phyloP scores from a whole-genome alignment of 805 yeast species.

The Kodamaea hsintzibuensis region DNA sequence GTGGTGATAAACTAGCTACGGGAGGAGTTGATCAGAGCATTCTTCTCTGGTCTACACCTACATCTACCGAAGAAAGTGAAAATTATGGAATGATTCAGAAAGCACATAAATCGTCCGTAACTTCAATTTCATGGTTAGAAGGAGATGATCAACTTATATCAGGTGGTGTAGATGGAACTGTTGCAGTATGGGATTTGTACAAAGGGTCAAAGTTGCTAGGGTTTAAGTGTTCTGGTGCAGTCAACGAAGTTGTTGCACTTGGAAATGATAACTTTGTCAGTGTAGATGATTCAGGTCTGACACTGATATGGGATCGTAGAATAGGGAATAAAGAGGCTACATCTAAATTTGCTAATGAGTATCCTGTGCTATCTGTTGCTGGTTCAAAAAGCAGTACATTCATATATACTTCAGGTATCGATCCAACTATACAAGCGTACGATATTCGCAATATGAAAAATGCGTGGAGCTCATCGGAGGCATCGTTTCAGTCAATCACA shows the following conservation, averaged over 20 bases:
- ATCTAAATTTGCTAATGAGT: slow-evolving; percentile 43
- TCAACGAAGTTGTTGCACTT: slow-evolving; percentile 49
- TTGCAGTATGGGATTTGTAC: slow-evolving; percentile 62
- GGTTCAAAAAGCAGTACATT: slow-evolving; percentile 33
- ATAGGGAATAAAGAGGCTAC: slow-evolving; percentile 41
- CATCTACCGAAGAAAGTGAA: slow-evolving; percentile 20
- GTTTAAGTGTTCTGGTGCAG: slow-evolving; percentile 49
- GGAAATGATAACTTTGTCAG: slow-evolving; percentile 26
- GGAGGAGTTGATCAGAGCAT: slow-evolving; percentile 61
- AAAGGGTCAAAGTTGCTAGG: slow-evolving; percentile 51
- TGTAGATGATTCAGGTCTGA: slow-evolving; percentile 66
- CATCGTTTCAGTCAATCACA: slow-evolving; percentile 46
- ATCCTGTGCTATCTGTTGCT: slow-evolving; percentile 56
- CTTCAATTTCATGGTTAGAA: slow-evolving; percentile 55
- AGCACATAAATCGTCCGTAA: slow-evolving; percentile 68
- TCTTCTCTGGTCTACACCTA: slow-evolving; percentile 47
- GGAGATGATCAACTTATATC: slow-evolving; percentile 47
- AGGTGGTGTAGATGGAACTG: slow-evolving; percentile 61
- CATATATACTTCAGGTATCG: slow-evolving; percentile 66
- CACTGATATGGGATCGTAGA: slow-evolving; percentile 65
- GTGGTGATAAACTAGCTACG: slow-evolving; percentile 57
- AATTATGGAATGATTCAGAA: slow-evolving; percentile 45
- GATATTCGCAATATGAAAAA: slow-evolving; percentile 49
- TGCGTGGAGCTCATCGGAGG: slow-evolving; percentile 46
- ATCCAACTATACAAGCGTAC: slow-evolving; percentile 59